These are phyloP conservation scores for Biscogniauxia mediterranea DNA, from an alignment of 2,329 filamentous ascomycete species.

Conservation along the genomic window DNA sequence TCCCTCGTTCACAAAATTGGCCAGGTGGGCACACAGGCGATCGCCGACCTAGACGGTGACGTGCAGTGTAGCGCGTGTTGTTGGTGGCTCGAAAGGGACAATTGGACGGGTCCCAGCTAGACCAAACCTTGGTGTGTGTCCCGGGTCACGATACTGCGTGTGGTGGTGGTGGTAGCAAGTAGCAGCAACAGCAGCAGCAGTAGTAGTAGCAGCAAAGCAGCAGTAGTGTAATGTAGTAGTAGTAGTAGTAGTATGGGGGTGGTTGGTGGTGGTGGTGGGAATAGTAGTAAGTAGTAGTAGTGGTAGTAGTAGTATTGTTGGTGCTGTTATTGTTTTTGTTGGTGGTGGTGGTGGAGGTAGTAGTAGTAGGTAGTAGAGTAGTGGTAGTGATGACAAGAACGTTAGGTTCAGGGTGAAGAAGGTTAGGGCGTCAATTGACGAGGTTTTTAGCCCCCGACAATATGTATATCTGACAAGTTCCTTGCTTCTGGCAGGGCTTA, in stretches of 20 bases:
- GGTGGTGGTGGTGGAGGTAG: no score
- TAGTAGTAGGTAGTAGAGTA: neutral
- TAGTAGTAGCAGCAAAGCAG: neutral
- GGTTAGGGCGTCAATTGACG: conserved; percentile 14
- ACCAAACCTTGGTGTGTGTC: neutral
- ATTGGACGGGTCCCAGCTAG: neutral
- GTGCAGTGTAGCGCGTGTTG: conserved; percentile 16
- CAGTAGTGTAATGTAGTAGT: neutral
- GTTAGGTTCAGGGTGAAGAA: neutral
- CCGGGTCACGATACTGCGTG: neutral
- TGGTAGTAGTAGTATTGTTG: no score
- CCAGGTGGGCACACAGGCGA: conserved; percentile 5
- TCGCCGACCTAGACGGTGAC: conserved; percentile 20
- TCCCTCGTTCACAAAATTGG: conserved; percentile 11
- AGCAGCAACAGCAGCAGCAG: neutral
- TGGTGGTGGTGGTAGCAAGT: neutral
- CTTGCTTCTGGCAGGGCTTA: conserved; percentile 21
- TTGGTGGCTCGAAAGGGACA: conserved; percentile 1
- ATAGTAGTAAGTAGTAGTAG: neutral
- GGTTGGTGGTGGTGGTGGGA: no score
- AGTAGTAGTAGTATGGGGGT: neutral
- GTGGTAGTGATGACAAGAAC: conserved; percentile 8
- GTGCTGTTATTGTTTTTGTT: no score
- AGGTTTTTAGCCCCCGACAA: conserved; percentile 10
- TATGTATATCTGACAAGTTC: conserved; percentile 6